Evolutionary conservation across 2,329 filamentous ascomycete species (phyloP), one percentile per base, ranked within the genome.

Genomic region (Cordyceps javanica): DNA sequence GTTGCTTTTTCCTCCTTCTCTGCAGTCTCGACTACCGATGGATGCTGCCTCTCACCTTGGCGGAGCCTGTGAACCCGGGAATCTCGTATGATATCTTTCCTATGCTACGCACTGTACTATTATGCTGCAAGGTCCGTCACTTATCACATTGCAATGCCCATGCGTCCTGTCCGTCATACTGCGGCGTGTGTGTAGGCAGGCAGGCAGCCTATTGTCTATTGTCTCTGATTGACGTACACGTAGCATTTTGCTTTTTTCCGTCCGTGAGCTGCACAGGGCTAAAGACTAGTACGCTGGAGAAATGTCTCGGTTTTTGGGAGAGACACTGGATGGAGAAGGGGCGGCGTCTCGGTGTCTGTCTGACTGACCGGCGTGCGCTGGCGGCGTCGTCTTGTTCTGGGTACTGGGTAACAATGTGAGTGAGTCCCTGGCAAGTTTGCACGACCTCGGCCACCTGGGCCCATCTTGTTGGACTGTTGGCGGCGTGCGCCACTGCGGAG

Each of bases 401-500:
- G 30, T 6, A 32, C 30, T 32, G 30, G 6, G 6, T 23, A 39
- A 50, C 49, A 51, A 51, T 51, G 39, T 45, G n/a, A n/a, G 42
- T 39, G 49, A 39, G 34, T 23, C 49, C 16, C 34, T 45, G 25
- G 36, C 42, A 23, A 23, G 16, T 23, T 51, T 26, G 32, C 34
- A 41, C 36, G 21, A 19, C 14, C 41, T 14, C 21, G n/a, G n/a
- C n/a, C n/a, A n/a, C n/a, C n/a, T n/a, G n/a, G 44, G 26, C 16
- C 26, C 44, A 48, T 50, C n/a, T 32, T 25, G 23, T 26, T 53
- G 50, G 50, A 42, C 50, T 8, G 28, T 44, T 14, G 39, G 39
- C 16, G 39, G n/a, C n/a, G n/a, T 54, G 51, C 51, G 51, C 51
- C 51, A 54, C 51, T 54, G 53, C 34, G 58, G 46, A 60, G 54